Base-by-base conservation (phyloP, 2,329 filamentous ascomycete species). In the Paecilomyces sp. region DNA sequence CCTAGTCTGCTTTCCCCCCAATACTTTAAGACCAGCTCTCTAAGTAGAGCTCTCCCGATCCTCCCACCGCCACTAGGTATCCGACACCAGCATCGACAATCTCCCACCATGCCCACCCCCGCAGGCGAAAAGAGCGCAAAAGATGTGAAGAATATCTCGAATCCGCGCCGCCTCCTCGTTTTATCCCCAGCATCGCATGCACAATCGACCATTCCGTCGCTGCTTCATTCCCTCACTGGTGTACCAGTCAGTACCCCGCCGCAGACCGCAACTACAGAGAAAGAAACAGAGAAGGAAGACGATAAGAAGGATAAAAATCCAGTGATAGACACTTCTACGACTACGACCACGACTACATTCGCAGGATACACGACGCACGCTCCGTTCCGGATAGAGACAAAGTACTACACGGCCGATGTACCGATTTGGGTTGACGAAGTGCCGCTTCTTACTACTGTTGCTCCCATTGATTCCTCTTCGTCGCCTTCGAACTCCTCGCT, bases 401-500 rank as follows among this genome's bases (percentile, higher is more conserved):
- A 74, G 63, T 80, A 80, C 65, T 80, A 79, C 62, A 68, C 63
- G 3, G 70, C 75, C 5, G 74, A 79, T 15, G 68, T 80, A 24
- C 75, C 73, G 15, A 70, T 80, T 53, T 80, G 78, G 78, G 77
- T 79, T 22, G 78, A 80, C 57, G 77, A 79, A 63, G 70, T 80
- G 12, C 74, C 76, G 41, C 41, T 47, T 1, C 59, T 71, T 13
- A 41, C 31, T 3, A 51, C 57, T 1, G 31, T n/a, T n/a, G n/a
- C n/a, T n/a, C n/a, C n/a, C n/a, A n/a, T 59, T 11, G n/a, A 7
- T 12, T 28, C 57, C 13, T 28, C 55, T 6, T 11, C 51, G 15
- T 22, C 22, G 22, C 41, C 56, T 22, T 11, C 51, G 15, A 41
- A 41, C n/a, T 15, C 58, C 18, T 33, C 58, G n/a, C 5, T 57